phyloP scores from a whole-genome alignment of 768 basidiomycete genomes.

The Xerocomellus amylosporus region DNA sequence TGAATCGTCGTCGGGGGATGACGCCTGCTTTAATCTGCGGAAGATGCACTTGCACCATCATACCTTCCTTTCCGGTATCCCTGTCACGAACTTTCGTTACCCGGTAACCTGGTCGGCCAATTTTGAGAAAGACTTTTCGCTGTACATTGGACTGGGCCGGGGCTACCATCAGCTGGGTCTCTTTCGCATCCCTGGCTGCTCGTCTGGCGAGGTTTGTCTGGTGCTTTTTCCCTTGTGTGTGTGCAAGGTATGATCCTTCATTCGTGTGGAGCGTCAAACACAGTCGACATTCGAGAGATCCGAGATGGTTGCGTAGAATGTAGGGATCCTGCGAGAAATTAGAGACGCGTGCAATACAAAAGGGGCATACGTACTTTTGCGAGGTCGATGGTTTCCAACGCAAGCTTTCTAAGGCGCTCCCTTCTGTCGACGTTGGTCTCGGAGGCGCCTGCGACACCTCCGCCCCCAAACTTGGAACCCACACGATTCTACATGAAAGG shows the following conservation, averaged over 20 bases:
- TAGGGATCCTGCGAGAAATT: constrained; percentile 76
- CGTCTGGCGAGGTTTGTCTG: constrained; percentile 97
- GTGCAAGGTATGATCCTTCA: constrained; percentile 97
- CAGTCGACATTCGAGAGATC: constrained; percentile 96
- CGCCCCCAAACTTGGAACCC: constrained; percentile 93
- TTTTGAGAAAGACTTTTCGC: constrained; percentile 95
- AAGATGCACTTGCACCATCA: constrained; percentile 96
- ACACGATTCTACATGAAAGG: constrained; percentile 74
- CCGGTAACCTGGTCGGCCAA: constrained; percentile 91
- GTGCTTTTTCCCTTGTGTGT: constrained; percentile 99
- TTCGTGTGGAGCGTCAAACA: constrained; percentile 99
- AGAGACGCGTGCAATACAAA: background rate
- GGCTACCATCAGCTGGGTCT: constrained; percentile 85
- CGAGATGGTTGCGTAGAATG: constrained; percentile 97
- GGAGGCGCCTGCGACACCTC: constrained; percentile 91
- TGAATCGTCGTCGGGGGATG: constrained; percentile 83
- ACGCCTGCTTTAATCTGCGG: constrained; percentile 90
- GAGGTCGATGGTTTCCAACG: constrained; percentile 95
- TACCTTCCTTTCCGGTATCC: constrained; percentile 88
- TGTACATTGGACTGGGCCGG: constrained; percentile 76
- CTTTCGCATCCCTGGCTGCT: constrained; percentile 96
- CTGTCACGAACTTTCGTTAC: constrained; percentile 96
- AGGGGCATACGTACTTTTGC: constrained; percentile 66
- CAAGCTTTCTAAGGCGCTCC: constrained; percentile 92
- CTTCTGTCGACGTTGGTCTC: constrained; percentile 95